Base-by-base conservation (phyloP, 108 stramenopile species). In the Schizochytrium sp. region DNA sequence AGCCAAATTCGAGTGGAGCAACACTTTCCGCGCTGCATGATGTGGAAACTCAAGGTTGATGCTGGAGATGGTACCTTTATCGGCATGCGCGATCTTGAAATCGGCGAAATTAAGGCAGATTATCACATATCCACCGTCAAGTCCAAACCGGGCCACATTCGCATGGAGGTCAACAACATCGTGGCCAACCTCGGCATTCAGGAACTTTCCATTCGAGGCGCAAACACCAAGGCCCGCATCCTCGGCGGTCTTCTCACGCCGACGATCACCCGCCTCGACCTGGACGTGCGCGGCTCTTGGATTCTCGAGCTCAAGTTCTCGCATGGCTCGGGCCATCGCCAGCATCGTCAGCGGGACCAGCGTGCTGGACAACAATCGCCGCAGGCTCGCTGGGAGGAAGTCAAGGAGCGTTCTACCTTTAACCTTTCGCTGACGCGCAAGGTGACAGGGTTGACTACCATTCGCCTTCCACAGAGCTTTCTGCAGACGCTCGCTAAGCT, bases 11-110 rank as follows among this genome's bases (percentile, higher is more conserved):
- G 76, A 12, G 48, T 53, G 16, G 76, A 83, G 51, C 45, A 83
- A 23, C 76, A 83, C 51, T 83, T 83, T 53, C 76, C 76, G 6
- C 45, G 76, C 8, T 47, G 48, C 45, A 83, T 83, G 76, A 21
- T n/a, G 45, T 83, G 76, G 76, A 83, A 83, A 34, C 51, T 83
- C 48, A 83, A 83, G 76, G 76, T 83, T 18, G 76, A 83, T 23
- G 76, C 48, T 12, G 76, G 76, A 10, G 76, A 83, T 34, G 76
- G 76, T 0, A 83, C 51, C n/a, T 83, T 83, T 83, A 83, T 83
- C 28, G 76, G 76, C 6, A 53, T 83, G 8, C 45, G 76, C 18
- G 76, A 83, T 23, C 45, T 83, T 43, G 76, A 83, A 53, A 28
- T 83, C 4, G 76, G 76, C 25, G 10, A 47, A 16, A 83, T 83